phyloP scores from a whole-genome alignment of 2,329 filamentous ascomycete species.

The Coniochaeta sp. region DNA sequence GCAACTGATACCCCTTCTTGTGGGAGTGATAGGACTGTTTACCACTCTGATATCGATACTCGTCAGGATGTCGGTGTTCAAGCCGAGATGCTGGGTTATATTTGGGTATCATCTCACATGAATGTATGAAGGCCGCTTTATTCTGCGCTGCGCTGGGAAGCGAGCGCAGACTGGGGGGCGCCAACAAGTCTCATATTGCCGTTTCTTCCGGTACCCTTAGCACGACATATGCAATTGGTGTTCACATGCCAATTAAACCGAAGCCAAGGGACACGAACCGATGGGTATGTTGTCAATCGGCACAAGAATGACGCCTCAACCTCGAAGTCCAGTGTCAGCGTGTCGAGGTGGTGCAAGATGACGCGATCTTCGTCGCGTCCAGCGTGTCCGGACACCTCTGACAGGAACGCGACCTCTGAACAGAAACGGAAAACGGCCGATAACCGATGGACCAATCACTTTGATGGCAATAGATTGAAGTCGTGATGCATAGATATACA shows the following conservation, averaged over 20 bases:
- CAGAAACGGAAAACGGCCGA: not conserved
- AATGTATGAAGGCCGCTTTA: too few species aligned
- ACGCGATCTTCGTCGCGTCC: not conserved
- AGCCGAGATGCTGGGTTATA: not conserved
- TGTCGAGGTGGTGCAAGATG: constrained; percentile 1
- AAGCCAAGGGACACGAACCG: too few species aligned
- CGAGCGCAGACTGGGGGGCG: too few species aligned
- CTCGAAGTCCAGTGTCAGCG: not conserved
- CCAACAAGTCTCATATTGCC: too few species aligned
- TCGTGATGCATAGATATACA: not conserved
- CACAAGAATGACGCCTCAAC: not conserved
- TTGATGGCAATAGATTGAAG: not conserved
- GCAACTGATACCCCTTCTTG: not conserved
- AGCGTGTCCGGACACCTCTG: not conserved
- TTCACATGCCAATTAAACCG: too few species aligned
- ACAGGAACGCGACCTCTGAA: not conserved
- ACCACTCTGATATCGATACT: not conserved
- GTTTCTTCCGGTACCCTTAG: too few species aligned
- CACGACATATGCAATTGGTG: too few species aligned
- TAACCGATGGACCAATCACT: not conserved
- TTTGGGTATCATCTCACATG: not conserved
- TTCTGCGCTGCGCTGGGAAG: too few species aligned
- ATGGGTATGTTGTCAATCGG: not conserved
- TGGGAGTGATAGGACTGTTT: constrained; percentile 1
- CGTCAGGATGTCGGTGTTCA: not conserved